These are phyloP conservation scores for Phialophora macrospora DNA, from an alignment of 2,329 filamentous ascomycete genomes.

Conservation along the genomic window DNA sequence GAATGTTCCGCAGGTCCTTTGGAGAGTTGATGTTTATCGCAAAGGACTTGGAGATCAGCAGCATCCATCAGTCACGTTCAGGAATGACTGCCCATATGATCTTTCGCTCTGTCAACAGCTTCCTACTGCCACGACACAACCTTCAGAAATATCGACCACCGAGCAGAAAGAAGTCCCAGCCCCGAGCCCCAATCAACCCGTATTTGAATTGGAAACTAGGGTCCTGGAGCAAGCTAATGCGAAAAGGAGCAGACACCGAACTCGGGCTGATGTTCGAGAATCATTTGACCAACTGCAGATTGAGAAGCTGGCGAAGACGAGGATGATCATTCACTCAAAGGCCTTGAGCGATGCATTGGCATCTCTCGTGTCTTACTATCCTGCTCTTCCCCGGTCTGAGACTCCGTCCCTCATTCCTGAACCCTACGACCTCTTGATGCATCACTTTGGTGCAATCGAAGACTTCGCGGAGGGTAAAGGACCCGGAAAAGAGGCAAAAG, in stretches of 20 bases:
- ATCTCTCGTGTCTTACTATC: background rate
- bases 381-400: background rate
- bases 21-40: background rate
- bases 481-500: background rate
- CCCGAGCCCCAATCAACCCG: background rate
- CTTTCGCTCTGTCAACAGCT: background rate
- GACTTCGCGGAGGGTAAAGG: background rate
- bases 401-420: background rate
- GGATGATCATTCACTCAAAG: background rate
- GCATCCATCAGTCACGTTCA: background rate
- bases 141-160: background rate
- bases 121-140: background rate
- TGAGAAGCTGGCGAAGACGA: background rate
- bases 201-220: background rate
- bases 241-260: background rate
- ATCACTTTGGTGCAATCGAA: background rate
- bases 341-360: background rate
- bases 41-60: background rate
- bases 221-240: background rate
- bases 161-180: background rate
- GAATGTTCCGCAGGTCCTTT: background rate
- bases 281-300: background rate
- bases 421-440: background rate
- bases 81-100: background rate
- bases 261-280: background rate